Evolutionary conservation across 202 grass and related monocot species (phyloP).

Genomic region (Elaeis oleifera): DNA sequence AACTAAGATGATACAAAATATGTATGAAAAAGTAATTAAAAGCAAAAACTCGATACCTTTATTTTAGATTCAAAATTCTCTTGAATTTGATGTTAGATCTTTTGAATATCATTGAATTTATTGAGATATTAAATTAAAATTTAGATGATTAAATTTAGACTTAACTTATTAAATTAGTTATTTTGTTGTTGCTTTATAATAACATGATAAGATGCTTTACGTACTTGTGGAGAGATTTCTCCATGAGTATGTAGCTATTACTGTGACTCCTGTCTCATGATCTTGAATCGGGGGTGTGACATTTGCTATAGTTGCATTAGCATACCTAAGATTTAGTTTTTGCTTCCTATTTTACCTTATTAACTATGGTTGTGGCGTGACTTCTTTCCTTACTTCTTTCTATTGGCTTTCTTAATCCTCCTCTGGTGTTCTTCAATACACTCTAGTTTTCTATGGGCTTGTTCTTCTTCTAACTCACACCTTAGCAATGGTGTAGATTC

Average conservation of each 20-base stretch:
- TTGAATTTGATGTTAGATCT: no score
- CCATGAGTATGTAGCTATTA: neutral
- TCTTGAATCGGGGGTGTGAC: neutral
- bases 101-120: no score
- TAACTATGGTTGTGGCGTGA: neutral
- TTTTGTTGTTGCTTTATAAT: no score
- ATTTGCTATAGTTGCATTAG: neutral
- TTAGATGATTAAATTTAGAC: no score
- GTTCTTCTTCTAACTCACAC: neutral
- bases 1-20: no score
- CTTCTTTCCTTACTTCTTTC: neutral
- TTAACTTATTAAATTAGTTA: no score
- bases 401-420: neutral
- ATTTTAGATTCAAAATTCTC: no score
- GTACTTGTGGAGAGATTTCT: neutral
- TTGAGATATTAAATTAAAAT: no score
- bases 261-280: no score
- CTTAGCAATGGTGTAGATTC: neutral
- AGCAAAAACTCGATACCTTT: no score
- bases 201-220: no score
- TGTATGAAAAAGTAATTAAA: no score
- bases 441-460: neutral
- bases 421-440: neutral
- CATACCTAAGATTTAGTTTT: neutral
- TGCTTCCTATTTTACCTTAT: neutral